phyloP scores from a whole-genome alignment of 768 basidiomycete genomes.

The Pleurotus eryngii region DNA sequence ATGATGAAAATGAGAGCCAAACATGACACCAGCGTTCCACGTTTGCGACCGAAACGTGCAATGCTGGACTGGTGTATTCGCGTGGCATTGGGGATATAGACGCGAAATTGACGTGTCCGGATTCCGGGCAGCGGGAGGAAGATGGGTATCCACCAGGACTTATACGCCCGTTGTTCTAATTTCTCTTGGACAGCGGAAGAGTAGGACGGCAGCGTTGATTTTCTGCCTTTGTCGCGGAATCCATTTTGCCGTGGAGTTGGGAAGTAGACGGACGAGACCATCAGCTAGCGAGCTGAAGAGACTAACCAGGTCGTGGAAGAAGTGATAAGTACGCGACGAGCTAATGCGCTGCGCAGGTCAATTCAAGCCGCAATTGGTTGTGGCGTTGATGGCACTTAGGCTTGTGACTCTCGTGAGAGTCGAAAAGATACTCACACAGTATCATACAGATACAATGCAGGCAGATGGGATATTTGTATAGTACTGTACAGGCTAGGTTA shows the following conservation, averaged over 20 bases:
- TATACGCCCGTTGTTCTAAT: constrained; percentile 41
- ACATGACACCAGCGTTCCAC: constrained; percentile 52
- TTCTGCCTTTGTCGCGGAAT: constrained; percentile 32
- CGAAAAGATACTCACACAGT: too few relatives aligned
- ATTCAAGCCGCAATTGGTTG: background rate
- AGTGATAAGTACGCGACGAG: background rate
- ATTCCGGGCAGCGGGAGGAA: constrained; percentile 60
- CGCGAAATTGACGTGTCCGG: constrained; percentile 48
- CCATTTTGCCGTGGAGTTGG: constrained; percentile 45
- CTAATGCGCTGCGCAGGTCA: background rate
- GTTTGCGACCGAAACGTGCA: constrained; percentile 54
- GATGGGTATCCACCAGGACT: constrained; percentile 57
- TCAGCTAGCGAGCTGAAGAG: constrained; percentile 12
- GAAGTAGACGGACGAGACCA: constrained; percentile 49
- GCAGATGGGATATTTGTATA: too few relatives aligned
- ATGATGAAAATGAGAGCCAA: constrained; percentile 42
- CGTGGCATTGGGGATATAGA: constrained; percentile 59
- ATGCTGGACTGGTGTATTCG: constrained; percentile 56
- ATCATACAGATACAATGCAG: too few relatives aligned
- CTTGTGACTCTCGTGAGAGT: background rate
- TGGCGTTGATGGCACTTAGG: background rate
- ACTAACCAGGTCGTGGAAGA: background rate
- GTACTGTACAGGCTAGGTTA: background rate
- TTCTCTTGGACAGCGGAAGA: constrained; percentile 69
- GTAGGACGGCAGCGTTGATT: constrained; percentile 28